These are phyloP conservation scores for Taphrina deformans DNA, from an alignment of 1,139 yeast genomes.

Conservation along the genomic window DNA sequence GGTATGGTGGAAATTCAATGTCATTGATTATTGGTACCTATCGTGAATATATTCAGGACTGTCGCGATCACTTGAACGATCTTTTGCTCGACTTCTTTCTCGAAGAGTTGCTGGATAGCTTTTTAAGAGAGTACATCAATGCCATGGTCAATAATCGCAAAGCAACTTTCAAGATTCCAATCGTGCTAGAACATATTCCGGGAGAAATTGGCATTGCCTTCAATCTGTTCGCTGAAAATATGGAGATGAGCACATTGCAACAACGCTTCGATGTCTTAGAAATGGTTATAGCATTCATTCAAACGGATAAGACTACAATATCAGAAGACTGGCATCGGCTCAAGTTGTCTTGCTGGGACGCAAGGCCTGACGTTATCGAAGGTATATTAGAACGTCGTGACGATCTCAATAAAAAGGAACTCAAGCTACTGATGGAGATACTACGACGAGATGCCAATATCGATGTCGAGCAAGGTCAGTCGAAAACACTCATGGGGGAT, in stretches of 20 bases:
- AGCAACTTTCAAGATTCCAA: slow-evolving; percentile 31
- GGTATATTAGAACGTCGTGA: slow-evolving; percentile 33
- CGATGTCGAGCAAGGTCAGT: not conserved
- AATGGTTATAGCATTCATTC: slow-evolving; percentile 32
- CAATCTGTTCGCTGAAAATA: slow-evolving; percentile 33
- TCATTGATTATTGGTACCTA: slow-evolving; percentile 46
- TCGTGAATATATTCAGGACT: slow-evolving; percentile 43
- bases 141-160: slow-evolving; percentile 47
- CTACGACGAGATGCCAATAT: not conserved
- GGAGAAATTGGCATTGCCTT: slow-evolving; percentile 34
- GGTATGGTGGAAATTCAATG: slow-evolving; percentile 46
- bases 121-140: slow-evolving; percentile 53
- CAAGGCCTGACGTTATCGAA: slow-evolving; percentile 32
- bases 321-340: slow-evolving; percentile 32
- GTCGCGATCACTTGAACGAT: slow-evolving; percentile 57
- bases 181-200: slow-evolving; percentile 35
- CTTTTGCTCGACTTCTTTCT: slow-evolving; percentile 56
- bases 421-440: slow-evolving; percentile 25
- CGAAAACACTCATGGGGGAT: slow-evolving; percentile 13
- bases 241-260: slow-evolving; percentile 28
- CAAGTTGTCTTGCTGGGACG: slow-evolving; percentile 34
- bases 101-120: slow-evolving; percentile 56
- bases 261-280: slow-evolving; percentile 34
- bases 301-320: slow-evolving; percentile 19
- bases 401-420: slow-evolving; percentile 32